phyloP scores from a whole-genome alignment of 2,329 filamentous ascomycete species.

The Neonectria ditissima region DNA sequence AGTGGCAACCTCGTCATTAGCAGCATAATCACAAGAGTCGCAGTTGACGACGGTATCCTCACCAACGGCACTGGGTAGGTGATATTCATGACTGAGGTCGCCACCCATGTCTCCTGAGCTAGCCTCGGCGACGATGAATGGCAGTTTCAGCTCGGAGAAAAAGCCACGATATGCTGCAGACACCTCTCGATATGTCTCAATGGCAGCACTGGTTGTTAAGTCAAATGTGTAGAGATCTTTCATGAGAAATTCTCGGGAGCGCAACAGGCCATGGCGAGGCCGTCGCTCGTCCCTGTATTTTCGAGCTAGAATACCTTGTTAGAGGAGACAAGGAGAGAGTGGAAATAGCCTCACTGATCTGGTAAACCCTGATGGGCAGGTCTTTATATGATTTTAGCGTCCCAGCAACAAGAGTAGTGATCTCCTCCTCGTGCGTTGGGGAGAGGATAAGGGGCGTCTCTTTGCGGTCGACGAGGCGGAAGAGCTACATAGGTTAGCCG shows the following conservation, averaged over 20 bases:
- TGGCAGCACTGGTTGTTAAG: constrained; percentile 71
- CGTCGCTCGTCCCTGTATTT: constrained; percentile 96
- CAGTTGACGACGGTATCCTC: constrained; percentile 90
- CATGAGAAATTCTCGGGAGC: constrained; percentile 94
- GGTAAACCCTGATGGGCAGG: constrained; percentile 87
- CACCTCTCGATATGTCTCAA: constrained; percentile 84
- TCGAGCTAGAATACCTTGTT: constrained; percentile 65
- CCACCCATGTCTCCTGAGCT: constrained; percentile 98
- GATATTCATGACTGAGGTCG: constrained; percentile 93
- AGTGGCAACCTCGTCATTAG: constrained; percentile 87
- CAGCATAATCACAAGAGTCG: constrained; percentile 76
- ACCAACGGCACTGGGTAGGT: constrained; percentile 81
- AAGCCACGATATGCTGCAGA: constrained; percentile 79
- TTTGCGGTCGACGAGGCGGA: constrained; percentile 84
- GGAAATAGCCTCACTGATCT: constrained; percentile 72
- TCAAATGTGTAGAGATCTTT: constrained; percentile 99
- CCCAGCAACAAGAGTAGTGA: constrained; percentile 82
- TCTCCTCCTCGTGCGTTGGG: constrained; percentile 97
- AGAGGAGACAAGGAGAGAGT: constrained; percentile 20
- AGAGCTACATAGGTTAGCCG: constrained; percentile 68
- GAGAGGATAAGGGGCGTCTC: constrained; percentile 80
- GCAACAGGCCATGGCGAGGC: constrained; percentile 87
- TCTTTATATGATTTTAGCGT: constrained; percentile 86
- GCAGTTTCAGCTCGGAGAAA: constrained; percentile 85
- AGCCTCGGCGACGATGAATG: constrained; percentile 86